Evolutionary conservation across 192 early-diverging fungal genomes (phyloP), one percentile per base, ranked within the genome.

Genomic region (Geranomyces variabilis): DNA sequence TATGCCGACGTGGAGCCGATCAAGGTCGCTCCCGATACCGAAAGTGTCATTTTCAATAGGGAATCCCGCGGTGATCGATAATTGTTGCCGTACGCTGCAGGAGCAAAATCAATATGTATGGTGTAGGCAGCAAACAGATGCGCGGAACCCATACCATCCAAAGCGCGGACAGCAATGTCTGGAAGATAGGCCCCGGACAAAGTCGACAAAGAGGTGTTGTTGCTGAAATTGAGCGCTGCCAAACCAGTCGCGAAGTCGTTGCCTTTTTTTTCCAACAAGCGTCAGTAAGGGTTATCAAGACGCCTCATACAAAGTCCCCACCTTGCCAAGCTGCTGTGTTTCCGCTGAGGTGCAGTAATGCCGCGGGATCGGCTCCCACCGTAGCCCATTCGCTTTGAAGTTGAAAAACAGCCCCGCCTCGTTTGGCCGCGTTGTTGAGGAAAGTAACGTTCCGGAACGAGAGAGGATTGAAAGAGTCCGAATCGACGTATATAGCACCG

Each of bases 381-480:
- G 17, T 67, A 17, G 66, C 46, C 46, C 51, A 55, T 31, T 67
- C 26, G 51, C 66, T 67, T 29, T 70, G 55, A 29, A 7, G 10
- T 47, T 70, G 69, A 45, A 47, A 70, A 0, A 70, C 34, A 6
- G 69, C 69, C 15, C 69, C 69, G 15, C 69, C 69, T 34, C 69
- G 0, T 22, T 70, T 43, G 8, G 69, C 69, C n/a, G 34, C 22
- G 58, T 70, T 70, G 34, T 53, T 44, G 19, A 8, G 61, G 45
- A 70, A 70, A 12, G 45, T 47, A 14, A 68, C 49, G 21, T 56
- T 48, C 0, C 33, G 24, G n/a, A 56, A 47, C 66, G 28, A 9
- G 15, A 68, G 9, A n/a, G 34, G 66, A 28, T 34, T 19, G 19
- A 34, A 56, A n/a, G 34, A n/a, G 17, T 0, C 24, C 36, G 55